A percentile compares a stretch with the other conserved stretches of the same genome.
Evolutionary conservation across 2,329 filamentous ascomycete species (phyloP).

Genomic region (Coleophoma eucalyptorum): DNA sequence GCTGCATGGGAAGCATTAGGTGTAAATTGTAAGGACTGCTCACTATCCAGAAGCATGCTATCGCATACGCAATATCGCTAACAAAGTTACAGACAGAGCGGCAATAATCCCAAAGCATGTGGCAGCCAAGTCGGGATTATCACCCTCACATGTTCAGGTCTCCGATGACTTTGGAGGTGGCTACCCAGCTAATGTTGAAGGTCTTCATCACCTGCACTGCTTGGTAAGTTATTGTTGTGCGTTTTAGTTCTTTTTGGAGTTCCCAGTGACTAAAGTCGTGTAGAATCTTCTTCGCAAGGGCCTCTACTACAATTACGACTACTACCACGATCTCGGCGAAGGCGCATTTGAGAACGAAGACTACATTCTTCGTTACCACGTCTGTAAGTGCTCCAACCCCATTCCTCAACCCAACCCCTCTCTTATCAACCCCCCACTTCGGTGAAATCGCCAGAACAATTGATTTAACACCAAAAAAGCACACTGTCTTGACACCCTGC

Average conservation of each 20-base stretch:
- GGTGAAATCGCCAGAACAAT: background rate
- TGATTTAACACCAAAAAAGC: conserved; percentile 26
- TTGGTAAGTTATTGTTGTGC: conserved; percentile 29
- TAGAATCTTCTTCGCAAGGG: conserved; percentile 44
- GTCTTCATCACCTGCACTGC: conserved; percentile 43
- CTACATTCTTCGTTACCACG: conserved; percentile 41
- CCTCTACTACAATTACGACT: conserved; percentile 45
- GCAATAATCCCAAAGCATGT: conserved; percentile 36
- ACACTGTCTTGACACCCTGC: conserved; percentile 49
- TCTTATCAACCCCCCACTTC: no score
- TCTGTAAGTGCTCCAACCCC: conserved; percentile 34
- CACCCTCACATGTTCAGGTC: conserved; percentile 42
- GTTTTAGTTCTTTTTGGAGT: no score
- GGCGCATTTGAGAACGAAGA: conserved; percentile 44
- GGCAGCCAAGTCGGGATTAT: conserved; percentile 37
- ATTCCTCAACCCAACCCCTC: no score
- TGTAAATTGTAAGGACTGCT: conserved; percentile 35
- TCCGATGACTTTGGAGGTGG: conserved; percentile 44
- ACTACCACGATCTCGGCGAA: conserved; percentile 37
- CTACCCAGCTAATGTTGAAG: conserved; percentile 40
- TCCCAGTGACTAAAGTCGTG: no score
- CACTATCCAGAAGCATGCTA: background rate
- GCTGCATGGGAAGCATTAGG: conserved; percentile 45
- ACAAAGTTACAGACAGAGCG: conserved; percentile 27
- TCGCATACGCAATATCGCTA: background rate